Base-by-base conservation (phyloP, 306 rosid genomes). In the Cucurbita argyrosperma region DNA sequence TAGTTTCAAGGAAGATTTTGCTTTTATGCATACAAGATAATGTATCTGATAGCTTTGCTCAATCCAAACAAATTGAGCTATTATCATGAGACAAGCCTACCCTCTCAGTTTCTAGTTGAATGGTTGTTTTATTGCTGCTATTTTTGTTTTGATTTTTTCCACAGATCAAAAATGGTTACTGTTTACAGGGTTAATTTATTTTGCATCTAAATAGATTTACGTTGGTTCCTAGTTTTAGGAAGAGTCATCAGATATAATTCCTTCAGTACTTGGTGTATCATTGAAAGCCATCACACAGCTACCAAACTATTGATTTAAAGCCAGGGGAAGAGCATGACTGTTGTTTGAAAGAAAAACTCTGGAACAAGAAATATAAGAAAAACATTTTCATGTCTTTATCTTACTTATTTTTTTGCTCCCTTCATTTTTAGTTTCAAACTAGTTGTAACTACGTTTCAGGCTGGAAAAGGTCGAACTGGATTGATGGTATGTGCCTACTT, bases 381-480 rank as follows among this genome's bases (percentile, higher is more conserved):
- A 64, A 40, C 12, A 64, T 62, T 37, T 30, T 61, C 70, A 40
- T 45, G 35, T n/a, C 30, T 40, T 39, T 16, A 64, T 12, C 53
- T 1, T 43, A 66, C 10, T 54, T 47, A 11, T 23, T 56, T 45
- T 15, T 67, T 15, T 5, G 39, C 43, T 16, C 68, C 69, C 38
- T 35, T 35, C 56, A 60, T 72, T 7, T 26, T 62, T 78, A 62
- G 67, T 72, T 43, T 67, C 61, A 49, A 52, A 43, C 72, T 30
- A 77, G 45, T 8, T 54, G 72, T 51, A 45, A 61, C 66, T 2
- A 58, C 50, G 74, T 79, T 87, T 83, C 90, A 91, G 99, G 99
- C 96, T 72, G 99, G 99, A 47, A 95, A 95, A 81, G 96, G 99
- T 72, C 87, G 99, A 79, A 91, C 99, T 8, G 97, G 99, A 77